Base-by-base conservation (phyloP, 805 yeast species). In the Candida loeiensis region DNA sequence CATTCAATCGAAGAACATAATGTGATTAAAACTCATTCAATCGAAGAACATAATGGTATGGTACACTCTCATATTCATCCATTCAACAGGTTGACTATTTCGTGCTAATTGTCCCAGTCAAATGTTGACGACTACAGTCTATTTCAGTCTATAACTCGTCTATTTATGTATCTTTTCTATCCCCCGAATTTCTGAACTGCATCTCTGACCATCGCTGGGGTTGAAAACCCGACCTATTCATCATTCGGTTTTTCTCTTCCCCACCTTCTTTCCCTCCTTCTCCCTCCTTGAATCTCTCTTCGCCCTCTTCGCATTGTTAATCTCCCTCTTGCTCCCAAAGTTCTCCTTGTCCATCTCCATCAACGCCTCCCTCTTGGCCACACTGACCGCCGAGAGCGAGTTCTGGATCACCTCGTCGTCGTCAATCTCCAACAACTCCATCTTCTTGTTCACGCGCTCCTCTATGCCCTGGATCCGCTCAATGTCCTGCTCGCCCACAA, bases 341-440 rank as follows among this genome's bases (percentile, higher is more conserved):
- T 79, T 76, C 45, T 87, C 96, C 46, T 77, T 78, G 46, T 91
- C 97, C 96, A 93, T 89, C 27, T 86, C 96, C 85, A 91, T 79
- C 40, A 84, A 58, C 2, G 96, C 85, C 59, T 90, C 96, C 50
- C 96, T 76, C 64, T 87, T 88, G 14, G 98, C 97, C 25, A 74
- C 77, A 24, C 90, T 80, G 1, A 85, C 82, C 34, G 73, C 71
- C 40, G 76, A 80, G 46, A 93, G 69, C 2, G 89, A 79, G 34
- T 78, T 75, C 47, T 83, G 80, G 33, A 90, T 85, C 18, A 91
- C 82, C 45, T 74, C 75, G 59, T 93, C 98, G 11, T 79, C 76
- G 16, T 88, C 79, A 20, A 71, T 72, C 25, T 76, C 80, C 54
- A 83, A 82, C 49, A 82, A 76, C n/a, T 72, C 80, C 88, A 93